Evolutionary conservation across 768 basidiomycete genomes (phyloP).

Genomic region (Agaricus subrufescens): DNA sequence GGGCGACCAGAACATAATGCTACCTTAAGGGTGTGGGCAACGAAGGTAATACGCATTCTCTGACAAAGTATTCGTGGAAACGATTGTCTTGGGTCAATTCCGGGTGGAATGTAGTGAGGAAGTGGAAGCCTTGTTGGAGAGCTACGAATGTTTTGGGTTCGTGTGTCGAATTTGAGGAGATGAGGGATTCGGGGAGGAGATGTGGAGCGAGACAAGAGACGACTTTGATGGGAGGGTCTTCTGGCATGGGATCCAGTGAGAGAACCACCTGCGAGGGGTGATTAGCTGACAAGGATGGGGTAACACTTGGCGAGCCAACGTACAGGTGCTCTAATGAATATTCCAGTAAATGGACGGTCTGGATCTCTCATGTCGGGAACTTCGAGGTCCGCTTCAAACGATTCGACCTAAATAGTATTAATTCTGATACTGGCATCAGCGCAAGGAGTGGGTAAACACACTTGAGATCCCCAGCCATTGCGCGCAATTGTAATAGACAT

Average conservation of each 20-base stretch:
- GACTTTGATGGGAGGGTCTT: slow-evolving; percentile 59
- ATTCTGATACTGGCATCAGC: not conserved
- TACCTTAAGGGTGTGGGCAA: not conserved
- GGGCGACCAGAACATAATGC: too few relatives aligned
- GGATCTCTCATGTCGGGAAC: slow-evolving; percentile 61
- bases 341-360: slow-evolving; percentile 62
- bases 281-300: not conserved
- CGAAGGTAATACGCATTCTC: slow-evolving; percentile 55
- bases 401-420: slow-evolving; percentile 60
- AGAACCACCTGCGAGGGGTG: too few relatives aligned
- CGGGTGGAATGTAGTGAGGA: slow-evolving; percentile 92
- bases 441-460: slow-evolving; percentile 26
- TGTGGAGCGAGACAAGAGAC: slow-evolving; percentile 64
- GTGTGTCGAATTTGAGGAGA: slow-evolving; percentile 39
- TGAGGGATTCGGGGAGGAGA: slow-evolving; percentile 35
- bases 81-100: slow-evolving; percentile 84
- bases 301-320: slow-evolving; percentile 16
- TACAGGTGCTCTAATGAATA: slow-evolving; percentile 95
- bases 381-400: slow-evolving; percentile 76
- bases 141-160: slow-evolving; percentile 77
- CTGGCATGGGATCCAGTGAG: slow-evolving; percentile 26
- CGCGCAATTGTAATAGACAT: slow-evolving; percentile 76
- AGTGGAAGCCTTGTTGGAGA: slow-evolving; percentile 74
- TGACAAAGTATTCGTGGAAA: slow-evolving; percentile 90
- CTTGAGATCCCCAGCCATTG: slow-evolving; percentile 95